Evolutionary conservation across 1,139 yeast species (phyloP), one percentile per base, ranked within the genome.

Genomic region (Debaryomycetaceae sp.): DNA sequence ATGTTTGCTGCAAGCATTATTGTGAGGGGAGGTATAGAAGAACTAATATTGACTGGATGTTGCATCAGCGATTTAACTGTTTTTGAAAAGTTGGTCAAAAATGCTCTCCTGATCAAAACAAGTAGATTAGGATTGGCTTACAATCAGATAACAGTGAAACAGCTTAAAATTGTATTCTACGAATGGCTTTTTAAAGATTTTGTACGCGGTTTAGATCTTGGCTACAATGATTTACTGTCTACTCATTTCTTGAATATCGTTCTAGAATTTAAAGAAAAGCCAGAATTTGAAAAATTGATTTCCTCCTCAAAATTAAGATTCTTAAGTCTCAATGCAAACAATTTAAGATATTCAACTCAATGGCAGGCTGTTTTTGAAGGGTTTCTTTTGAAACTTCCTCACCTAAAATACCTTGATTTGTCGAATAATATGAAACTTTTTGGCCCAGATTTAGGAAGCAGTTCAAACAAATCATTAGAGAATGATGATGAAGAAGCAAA

Each of bases 21-120:
- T 11, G 79, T 81, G 2, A 67, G 87, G 46, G 83, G 82, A 29
- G 91, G 91, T 22, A 68, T 85, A n/a, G 87, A 81, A 41, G 91
- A 83, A 51, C 60, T 85, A 41, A 75, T 84, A 30, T 58, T 85
- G 39, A 81, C 84, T 11, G 92, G 94, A 18, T 85, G 91, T 47
- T 79, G 84, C 48, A 81, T 85, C 50, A 65, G 72, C 4, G 79
- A 78, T 44, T 52, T 75, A 32, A 67, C 63, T 6, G 70, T 78
- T 26, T 83, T 85, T 53, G 76, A 74, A 41, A 73, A 75, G 41
- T 71, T 85, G 41, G 65, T 84, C 33, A 75, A 74, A 40, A 58
- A 76, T 46, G 86, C 81, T 0, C 72, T 82, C 0, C 64, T 73
- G 45, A 59, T 70, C 11, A 68, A 65, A 35, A 80, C 88, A 0